Evolutionary conservation across 1,284 basidiomycete genomes (phyloP), one percentile per base, ranked within the genome.

Genomic region (Ceratobasidium sp.): DNA sequence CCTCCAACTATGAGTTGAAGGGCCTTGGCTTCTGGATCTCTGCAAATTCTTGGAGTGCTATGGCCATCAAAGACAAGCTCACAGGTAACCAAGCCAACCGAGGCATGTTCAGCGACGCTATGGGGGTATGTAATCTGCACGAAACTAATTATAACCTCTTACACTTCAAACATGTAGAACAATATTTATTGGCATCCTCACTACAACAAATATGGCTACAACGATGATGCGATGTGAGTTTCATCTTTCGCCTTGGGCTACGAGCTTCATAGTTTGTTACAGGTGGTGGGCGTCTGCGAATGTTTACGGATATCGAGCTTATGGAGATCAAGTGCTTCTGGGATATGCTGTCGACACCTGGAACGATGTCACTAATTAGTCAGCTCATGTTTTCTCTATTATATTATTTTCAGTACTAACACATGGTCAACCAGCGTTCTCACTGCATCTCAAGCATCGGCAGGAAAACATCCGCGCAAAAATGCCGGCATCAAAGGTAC

Each of bases 251-350:
- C 14, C 45, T 48, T n/a, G 28, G 16, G 62, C 23, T 67, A 18
- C 59, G 2, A n/a, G n/a, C 16, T 34, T 72, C 36, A 55, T 18
- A 58, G 36, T 48, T 21, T 59, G 18, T 48, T 46, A 34, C 55
- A 84, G 83, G 72, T 86, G 85, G 85, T 86, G 85, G 85, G 85
- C 83, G 1, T 83, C 81, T 62, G 83, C 84, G n/a, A 83, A 84
- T 0, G 77, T 83, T 46, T 85, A 85, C 65, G 84, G 80, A 4
- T 83, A 83, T 75, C 80, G 83, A 71, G 83, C 84, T 3, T 86
- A 86, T 71, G 78, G 78, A 46, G 82, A 85, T 70, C 73, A 76
- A 12, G 80, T 79, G 48, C 76, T 85, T 5, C 76, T 85, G 48
- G 78, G 79, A 3, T 81, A 86, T 74, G 84, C 84, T 0, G 78